phyloP scores from a whole-genome alignment of 2,329 filamentous ascomycete genomes.

The Penicillium sp. region DNA sequence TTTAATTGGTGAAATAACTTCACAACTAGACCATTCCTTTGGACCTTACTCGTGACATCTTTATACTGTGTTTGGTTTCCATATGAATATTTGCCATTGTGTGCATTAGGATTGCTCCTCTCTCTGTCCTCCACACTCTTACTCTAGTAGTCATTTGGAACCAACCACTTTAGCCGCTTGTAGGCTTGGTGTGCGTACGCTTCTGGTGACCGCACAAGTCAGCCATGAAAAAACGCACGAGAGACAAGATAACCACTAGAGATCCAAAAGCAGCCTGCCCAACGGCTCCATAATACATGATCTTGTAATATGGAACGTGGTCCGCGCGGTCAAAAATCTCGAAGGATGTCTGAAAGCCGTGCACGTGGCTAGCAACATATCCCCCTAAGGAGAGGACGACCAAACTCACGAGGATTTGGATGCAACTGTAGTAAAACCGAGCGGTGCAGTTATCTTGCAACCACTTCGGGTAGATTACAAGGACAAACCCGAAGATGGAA shows the following conservation, averaged over 20 bases:
- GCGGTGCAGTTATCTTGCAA: neutral
- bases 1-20: no score
- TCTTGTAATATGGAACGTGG: conserved; percentile 7
- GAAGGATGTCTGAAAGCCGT: conserved; percentile 8
- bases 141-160: neutral
- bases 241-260: conserved; percentile 1
- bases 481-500: conserved; percentile 3
- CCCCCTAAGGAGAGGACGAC: conserved; percentile 3
- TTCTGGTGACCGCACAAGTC: neutral
- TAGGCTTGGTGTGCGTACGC: neutral
- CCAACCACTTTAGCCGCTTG: neutral
- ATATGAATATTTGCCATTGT: no score
- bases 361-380: conserved; percentile 6
- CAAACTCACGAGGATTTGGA: conserved; percentile 2
- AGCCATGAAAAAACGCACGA: neutral
- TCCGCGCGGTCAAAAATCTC: conserved; percentile 1
- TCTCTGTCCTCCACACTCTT: no score
- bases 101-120: no score
- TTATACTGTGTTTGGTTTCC: no score
- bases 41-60: no score
- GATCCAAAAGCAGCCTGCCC: conserved; percentile 6
- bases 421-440: conserved; percentile 5
- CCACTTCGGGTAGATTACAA: neutral
- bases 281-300: conserved; percentile 12
- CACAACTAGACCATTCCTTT: no score